Evolutionary conservation across 495 filamentous ascomycete genomes (phyloP).

Genomic region (Lophiostoma macrostomum): DNA sequence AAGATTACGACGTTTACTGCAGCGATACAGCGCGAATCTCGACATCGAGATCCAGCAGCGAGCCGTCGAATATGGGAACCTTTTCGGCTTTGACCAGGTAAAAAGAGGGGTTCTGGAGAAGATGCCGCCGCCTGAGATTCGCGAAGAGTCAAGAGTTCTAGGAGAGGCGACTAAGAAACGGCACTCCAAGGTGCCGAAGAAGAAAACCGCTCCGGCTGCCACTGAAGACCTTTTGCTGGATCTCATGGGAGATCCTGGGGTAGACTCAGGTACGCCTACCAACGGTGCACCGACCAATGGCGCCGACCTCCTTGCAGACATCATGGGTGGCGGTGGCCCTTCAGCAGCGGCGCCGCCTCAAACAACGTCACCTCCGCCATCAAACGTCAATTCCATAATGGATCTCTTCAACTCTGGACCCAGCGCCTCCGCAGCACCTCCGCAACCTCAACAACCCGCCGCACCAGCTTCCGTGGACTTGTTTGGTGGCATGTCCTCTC

Average conservation of each 20-base stretch:
- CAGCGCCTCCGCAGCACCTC: constrained; percentile 25
- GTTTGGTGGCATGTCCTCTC: constrained; percentile 44
- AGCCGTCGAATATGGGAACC: constrained; percentile 89
- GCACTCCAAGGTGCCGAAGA: constrained; percentile 66
- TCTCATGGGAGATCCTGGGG: constrained; percentile 79
- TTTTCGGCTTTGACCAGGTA: constrained; percentile 86
- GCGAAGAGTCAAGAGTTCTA: constrained; percentile 84
- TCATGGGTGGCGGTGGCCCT: constrained; percentile 61
- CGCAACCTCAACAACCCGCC: constrained; percentile 37
- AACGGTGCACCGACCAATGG: constrained; percentile 70
- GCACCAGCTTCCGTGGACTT: constrained; percentile 50
- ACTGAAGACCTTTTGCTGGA: constrained; percentile 91
- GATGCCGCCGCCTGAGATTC: constrained; percentile 96
- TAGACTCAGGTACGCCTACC: constrained; percentile 49
- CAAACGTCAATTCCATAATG: constrained; percentile 78
- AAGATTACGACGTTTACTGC: constrained; percentile 72
- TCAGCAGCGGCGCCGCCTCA: constrained; percentile 47
- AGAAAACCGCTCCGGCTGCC: constrained; percentile 68
- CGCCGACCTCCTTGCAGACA: constrained; percentile 83
- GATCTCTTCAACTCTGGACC: constrained; percentile 66
- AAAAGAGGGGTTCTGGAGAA: constrained; percentile 88
- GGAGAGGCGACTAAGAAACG: constrained; percentile 83
- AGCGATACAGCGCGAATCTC: constrained; percentile 71
- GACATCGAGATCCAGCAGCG: constrained; percentile 96
- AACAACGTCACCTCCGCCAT: constrained; percentile 52